Evolutionary conservation across 768 basidiomycete genomes (phyloP), one percentile per base, ranked within the genome.

Genomic region (Mrakia gelida): DNA sequence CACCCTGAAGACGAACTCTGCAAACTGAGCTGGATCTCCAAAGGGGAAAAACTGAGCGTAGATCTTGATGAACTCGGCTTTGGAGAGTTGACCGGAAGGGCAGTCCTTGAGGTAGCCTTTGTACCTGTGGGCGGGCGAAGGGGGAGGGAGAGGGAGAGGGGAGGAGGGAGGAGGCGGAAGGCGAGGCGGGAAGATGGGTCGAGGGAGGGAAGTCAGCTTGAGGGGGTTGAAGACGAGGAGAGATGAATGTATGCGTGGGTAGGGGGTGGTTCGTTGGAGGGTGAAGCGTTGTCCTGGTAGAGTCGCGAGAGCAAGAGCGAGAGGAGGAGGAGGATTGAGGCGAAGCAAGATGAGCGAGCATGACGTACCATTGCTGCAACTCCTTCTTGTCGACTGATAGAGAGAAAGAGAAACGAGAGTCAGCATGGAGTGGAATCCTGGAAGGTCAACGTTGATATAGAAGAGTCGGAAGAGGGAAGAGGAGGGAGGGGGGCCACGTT

Each of bases 1-100:
- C 0, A 85, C 83, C 81, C 83, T 49, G 65, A 79, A 73, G 49
- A 78, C 73, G 62, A 79, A 95, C 85, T 98, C 93, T 56, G 97
- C 95, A 83, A 99, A 99, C 84, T 96, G 92, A 78, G 87, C 90
- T 11, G 97, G 96, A 85, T 99, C 96, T 80, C 97, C 97, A 82
- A 99, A 99, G 34, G 97, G 97, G 88, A 99, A 99, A 91, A 99
- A 99, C 85, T 98, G 97, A 84, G 95, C 94, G 89, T 98, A 99
- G 88, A 99, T 99, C 85, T 92, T 91, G 82, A 92, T 89, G 86
- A 99, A 99, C 84, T 95, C 95, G 76, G 89, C 87, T 88, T 94
- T 97, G 89, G 98, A 92, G 82, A 99, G 90, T 81, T 95, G 92
- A 61, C 97, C 97, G 6, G 94, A 92, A 1, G 97, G 97, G 84